Percentiles rank a stretch among this genome's conserved stretches.
These are phyloP conservation scores for Rugonectria rugulosa DNA, from an alignment of 2,329 filamentous ascomycete species.

Conservation along the genomic window DNA sequence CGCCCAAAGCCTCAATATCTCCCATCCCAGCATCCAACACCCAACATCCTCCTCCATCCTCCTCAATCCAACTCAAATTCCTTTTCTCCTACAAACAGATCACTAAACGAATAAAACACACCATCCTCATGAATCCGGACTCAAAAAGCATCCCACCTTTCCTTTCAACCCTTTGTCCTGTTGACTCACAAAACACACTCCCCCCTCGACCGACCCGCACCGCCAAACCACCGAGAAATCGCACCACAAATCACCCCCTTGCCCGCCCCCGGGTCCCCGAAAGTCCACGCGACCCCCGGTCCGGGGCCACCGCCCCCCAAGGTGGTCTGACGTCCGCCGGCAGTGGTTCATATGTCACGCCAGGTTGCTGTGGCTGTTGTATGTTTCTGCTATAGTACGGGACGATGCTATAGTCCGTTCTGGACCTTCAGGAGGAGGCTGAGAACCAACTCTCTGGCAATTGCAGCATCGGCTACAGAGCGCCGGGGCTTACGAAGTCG, in stretches of 20 bases:
- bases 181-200: slow-evolving; percentile 10
- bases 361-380: slow-evolving; percentile 27
- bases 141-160: slow-evolving; percentile 23
- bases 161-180: slow-evolving; percentile 10
- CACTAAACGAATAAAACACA: no score
- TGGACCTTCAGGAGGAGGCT: not conserved
- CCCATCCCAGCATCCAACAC: not conserved
- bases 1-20: not conserved
- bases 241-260: slow-evolving; percentile 7
- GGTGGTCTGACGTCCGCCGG: slow-evolving; percentile 32
- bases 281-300: not conserved
- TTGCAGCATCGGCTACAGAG: no score
- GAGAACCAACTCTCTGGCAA: no score
- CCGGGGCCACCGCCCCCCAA: slow-evolving; percentile 31
- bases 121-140: slow-evolving; percentile 13
- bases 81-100: not conserved
- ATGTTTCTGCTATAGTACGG: not conserved
- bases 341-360: slow-evolving; percentile 25
- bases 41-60: not conserved
- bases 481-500: no score
- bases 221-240: slow-evolving; percentile 17
- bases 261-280: slow-evolving; percentile 6
- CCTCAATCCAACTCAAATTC: not conserved
- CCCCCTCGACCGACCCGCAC: not conserved
- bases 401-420: not conserved